Evolutionary conservation across 345 rosid species (phyloP), one percentile per base, ranked within the genome.

Genomic region (Eucalyptus pauciflora): DNA sequence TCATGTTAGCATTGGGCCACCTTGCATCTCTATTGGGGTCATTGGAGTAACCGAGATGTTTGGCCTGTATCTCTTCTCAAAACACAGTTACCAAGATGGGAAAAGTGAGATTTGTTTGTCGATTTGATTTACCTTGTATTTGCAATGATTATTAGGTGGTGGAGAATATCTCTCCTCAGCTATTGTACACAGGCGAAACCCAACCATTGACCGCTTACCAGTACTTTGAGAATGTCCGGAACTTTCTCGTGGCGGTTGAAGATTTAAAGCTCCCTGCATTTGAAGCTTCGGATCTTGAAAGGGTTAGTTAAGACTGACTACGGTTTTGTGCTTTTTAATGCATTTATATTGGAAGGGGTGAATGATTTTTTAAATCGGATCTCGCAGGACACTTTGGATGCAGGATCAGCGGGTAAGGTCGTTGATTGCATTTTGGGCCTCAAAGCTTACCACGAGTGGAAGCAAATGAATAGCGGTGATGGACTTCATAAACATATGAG

Each of bases 271-370:
- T 97, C 83, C 96, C 98, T 37, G 96, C 96, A 85, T 97, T 97
- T 90, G 97, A 96, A 94, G 99, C 99, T 92, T 95, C 98, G 90
- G 98, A 96, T 95, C 96, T 97, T 41, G 99, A 96, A 91, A 97
- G 96, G 96, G 99, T 96, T 91, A 91, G 48, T 54, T 86, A 41
- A 76, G 27, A 76, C 29, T 20, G 7, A 22, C 48, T 41, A 11
- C 5, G 25, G 45, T 87, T 58, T 86, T 87, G 43, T 76, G 85
- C 48, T 76, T 76, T 76, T 76, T 76, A 76, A 11, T 76, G 48
- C 41, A 29, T 76, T 76, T 41, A 41, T 41, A 37, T 41, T 10
- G 48, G 29, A 76, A 76, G 48, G 85, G 48, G 81, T 41, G 85
- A 76, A 76, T 76, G 48, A 76, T 76, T 20, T 76, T 76, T 76